Conservation (phyloP, 2,329 filamentous ascomycete species). For the Microcyclospora pomicola region DNA sequence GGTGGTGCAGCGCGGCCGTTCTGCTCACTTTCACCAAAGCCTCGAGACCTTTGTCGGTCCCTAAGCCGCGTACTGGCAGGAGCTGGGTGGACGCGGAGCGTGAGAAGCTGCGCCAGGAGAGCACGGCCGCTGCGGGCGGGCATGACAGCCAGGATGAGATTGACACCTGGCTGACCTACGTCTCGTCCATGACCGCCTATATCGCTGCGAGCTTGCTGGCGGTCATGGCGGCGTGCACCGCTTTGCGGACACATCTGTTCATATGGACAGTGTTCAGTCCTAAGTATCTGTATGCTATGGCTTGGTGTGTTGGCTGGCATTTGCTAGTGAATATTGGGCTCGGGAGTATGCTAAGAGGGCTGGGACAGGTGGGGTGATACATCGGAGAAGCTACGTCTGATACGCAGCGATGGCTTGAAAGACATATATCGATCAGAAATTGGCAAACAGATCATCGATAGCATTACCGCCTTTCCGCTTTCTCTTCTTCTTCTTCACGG, state of each 20-base stretch:
- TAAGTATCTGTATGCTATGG: slow-evolving; percentile 85
- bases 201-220: slow-evolving; percentile 49
- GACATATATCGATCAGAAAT: slow-evolving; percentile 22
- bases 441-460: slow-evolving; percentile 60
- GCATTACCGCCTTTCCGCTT: slow-evolving; percentile 49
- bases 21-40: slow-evolving; percentile 29
- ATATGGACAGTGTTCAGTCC: slow-evolving; percentile 99
- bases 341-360: slow-evolving; percentile 38
- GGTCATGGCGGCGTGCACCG: slow-evolving; percentile 80
- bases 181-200: slow-evolving; percentile 57
- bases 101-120: slow-evolving; percentile 13
- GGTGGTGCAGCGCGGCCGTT: slow-evolving; percentile 60
- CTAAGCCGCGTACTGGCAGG: slow-evolving; percentile 8
- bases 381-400: background rate
- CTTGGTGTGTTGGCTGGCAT: slow-evolving; percentile 78
- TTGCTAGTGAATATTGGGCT: slow-evolving; percentile 53
- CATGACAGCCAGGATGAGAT: slow-evolving; percentile 7
- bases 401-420: background rate
- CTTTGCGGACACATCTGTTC: slow-evolving; percentile 76
- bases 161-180: slow-evolving; percentile 31
- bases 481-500: slow-evolving; percentile 35
- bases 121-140: background rate
- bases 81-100: slow-evolving; percentile 20
- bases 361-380: slow-evolving; percentile 5
- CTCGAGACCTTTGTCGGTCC: slow-evolving; percentile 7